phyloP scores from a whole-genome alignment of 768 basidiomycete species.

The Trametes elegans region DNA sequence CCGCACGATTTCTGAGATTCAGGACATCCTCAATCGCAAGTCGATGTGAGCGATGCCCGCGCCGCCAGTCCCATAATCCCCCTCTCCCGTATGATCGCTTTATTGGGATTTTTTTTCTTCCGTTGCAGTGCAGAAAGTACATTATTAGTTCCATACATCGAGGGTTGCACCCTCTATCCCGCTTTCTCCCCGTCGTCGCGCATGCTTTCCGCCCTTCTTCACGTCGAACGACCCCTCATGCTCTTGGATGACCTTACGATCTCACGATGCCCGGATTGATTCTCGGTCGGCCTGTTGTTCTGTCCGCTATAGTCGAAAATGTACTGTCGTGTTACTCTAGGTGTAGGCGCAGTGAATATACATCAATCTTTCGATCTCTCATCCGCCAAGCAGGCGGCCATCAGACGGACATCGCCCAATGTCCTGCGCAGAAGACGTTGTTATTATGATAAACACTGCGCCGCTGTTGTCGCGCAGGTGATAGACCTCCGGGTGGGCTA shows the following conservation, averaged over 20 bases:
- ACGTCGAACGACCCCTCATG: constrained; percentile 17
- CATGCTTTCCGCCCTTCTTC: constrained; percentile 1
- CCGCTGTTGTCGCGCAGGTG: too few relatives aligned
- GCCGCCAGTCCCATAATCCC: neutral
- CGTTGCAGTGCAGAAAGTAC: constrained; percentile 24
- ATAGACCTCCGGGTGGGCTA: too few relatives aligned
- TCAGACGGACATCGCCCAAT: too few relatives aligned
- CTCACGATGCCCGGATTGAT: constrained; percentile 12
- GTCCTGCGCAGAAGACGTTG: too few relatives aligned
- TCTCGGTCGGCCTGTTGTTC: constrained; percentile 6
- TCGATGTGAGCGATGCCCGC: constrained; percentile 12
- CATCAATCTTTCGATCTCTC: neutral
- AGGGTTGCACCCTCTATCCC: constrained; percentile 18
- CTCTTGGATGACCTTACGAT: constrained; percentile 14
- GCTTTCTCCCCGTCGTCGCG: constrained; percentile 1
- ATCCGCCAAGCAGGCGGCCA: neutral
- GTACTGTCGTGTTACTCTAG: constrained; percentile 17
- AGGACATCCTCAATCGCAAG: constrained; percentile 62
- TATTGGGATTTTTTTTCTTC: constrained; percentile 3
- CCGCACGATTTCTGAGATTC: constrained; percentile 70
- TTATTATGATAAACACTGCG: too few relatives aligned
- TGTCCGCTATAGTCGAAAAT: constrained; percentile 12
- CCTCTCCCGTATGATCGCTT: constrained; percentile 1
- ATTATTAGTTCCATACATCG: constrained; percentile 11
- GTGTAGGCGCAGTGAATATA: constrained; percentile 10